Evolutionary conservation across 352 stramenopile species (phyloP), one percentile per base, ranked within the genome.

Genomic region (Phytophthora sp.): DNA sequence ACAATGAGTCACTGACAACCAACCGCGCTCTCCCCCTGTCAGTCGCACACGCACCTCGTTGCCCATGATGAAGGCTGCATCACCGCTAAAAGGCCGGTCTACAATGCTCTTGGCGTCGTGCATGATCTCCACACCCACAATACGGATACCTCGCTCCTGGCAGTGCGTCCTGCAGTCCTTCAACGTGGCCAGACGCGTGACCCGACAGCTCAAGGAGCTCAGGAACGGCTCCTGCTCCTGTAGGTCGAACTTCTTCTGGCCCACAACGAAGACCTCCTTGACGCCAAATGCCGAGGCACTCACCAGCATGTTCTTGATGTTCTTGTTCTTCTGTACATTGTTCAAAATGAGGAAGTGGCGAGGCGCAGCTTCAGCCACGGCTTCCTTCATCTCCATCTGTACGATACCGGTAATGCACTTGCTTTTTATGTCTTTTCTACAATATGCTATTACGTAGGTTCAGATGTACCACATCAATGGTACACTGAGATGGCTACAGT

Each of bases 91-190:
- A 24, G 93, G 82, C 30, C 54, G 65, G 33, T 95, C 84, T 5
- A 85, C 51, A 12, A 97, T 76, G 57, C 82, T 84, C 55, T 90
- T 77, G 7, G 95, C 92, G 29, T 82, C 63, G 18, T 82, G 69
- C 71, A 98, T 83, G 65, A 99, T 98, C 79, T 99, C 96, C 2
- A 99, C 92, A 20, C 95, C 96, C 38, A 97, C 70, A 58, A 99
- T 89, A 18, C 76, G 79, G 55, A 98, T 97, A 13, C 54, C 38
- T 53, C 71, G 57, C 58, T 81, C 61, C 23, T 70, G 20, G 27
- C 95, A 90, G 66, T 93, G 76, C 36, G 64, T 71, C 18, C 89
- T 74, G 53, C 82, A 97, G 64, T 97, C 88, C 30, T 83, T 74
- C 33, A 97, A 88, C 56, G 86, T 94, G 31, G 79, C 69, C 61